These are phyloP conservation scores for Yamadazyma conglobata DNA, from an alignment of 1,139 yeast genomes.

Conservation along the genomic window DNA sequence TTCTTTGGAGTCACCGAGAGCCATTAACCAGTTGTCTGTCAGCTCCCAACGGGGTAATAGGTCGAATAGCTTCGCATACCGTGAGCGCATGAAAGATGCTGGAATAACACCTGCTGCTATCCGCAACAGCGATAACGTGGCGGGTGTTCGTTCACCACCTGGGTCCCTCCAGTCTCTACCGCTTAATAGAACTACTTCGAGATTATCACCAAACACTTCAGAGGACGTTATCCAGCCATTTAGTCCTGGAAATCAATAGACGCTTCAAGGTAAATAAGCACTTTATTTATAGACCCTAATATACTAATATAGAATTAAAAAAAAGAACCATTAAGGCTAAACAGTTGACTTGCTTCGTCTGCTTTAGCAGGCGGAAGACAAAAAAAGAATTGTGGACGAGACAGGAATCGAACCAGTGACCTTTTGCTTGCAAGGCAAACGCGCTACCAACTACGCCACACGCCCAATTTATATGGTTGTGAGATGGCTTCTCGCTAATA, in stretches of 20 bases:
- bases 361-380: conserved; percentile 2
- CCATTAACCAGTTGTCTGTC: conserved; percentile 11
- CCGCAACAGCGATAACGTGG: conserved; percentile 18
- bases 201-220: conserved; percentile 4
- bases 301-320: conserved; percentile 1
- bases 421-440: conserved; percentile 65
- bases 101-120: conserved; percentile 17
- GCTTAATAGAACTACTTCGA: conserved; percentile 1
- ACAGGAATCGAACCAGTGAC: conserved; percentile 67
- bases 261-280: no score
- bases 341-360: neutral
- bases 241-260: neutral
- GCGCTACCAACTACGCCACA: conserved; percentile 75
- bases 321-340: neutral
- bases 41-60: conserved; percentile 12
- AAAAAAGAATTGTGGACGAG: conserved; percentile 47
- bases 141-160: conserved; percentile 12
- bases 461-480: no score
- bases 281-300: neutral
- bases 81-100: conserved; percentile 16
- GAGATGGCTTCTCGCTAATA: neutral
- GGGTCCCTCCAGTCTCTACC: neutral
- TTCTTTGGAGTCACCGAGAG: conserved; percentile 1
- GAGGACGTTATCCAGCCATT: conserved; percentile 1
- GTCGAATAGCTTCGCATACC: conserved; percentile 12